phyloP scores from a whole-genome alignment of 1,139 yeast species.

The Kluyveromyces sp. region DNA sequence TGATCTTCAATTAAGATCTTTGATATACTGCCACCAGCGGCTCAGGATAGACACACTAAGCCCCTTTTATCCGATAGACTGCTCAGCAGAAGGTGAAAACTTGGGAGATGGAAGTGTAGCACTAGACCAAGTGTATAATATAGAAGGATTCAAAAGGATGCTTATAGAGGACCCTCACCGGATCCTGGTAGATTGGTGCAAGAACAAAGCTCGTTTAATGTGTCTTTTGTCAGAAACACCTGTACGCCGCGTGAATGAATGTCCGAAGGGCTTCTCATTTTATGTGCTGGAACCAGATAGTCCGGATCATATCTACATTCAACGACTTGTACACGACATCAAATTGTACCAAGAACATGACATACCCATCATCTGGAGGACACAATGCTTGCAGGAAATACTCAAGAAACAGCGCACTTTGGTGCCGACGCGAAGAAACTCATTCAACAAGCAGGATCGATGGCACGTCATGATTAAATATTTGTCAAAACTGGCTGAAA shows the following conservation, averaged over 20 bases:
- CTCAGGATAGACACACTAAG: neutral
- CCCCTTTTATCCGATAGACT: conserved; percentile 5
- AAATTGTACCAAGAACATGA: conserved; percentile 5
- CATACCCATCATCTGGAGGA: conserved; percentile 1
- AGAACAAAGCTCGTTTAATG: conserved; percentile 4
- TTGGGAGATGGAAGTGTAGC: conserved; percentile 6
- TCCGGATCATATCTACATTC: conserved; percentile 2
- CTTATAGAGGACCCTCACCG: conserved; percentile 5
- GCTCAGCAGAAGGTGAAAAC: neutral
- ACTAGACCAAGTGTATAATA: conserved; percentile 4
- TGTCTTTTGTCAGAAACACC: conserved; percentile 2
- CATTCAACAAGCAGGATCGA: conserved; percentile 5
- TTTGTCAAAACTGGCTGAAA: conserved; percentile 5
- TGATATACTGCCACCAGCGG: conserved; percentile 2
- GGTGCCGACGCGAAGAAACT: conserved; percentile 3
- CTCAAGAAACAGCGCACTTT: neutral
- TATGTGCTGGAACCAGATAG: conserved; percentile 4
- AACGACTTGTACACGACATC: conserved; percentile 2
- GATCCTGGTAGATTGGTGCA: conserved; percentile 6
- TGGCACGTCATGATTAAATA: conserved; percentile 6
- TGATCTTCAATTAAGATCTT: conserved; percentile 3
- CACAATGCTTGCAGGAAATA: conserved; percentile 1
- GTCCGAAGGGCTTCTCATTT: neutral
- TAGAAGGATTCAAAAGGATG: neutral
- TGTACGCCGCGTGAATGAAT: neutral